Base-by-base conservation (phyloP, 2,329 filamentous ascomycete species). In the Aspergillus uvarum region DNA sequence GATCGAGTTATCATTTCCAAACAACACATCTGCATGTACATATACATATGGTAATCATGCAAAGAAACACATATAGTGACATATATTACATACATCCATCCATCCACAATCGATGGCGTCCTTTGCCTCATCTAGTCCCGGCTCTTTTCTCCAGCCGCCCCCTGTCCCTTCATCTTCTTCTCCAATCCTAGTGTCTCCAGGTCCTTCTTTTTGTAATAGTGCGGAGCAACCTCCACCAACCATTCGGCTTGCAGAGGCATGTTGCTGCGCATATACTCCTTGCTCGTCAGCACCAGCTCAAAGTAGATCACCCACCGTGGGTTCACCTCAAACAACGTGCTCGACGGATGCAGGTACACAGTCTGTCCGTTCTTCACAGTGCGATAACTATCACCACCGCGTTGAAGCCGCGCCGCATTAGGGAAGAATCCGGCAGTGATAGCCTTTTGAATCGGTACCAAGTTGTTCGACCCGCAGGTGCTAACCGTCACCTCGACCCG, bases 341-440 rank as follows among this genome's bases (percentile, higher is more conserved):
- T 90, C 63, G 88, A 92, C 0, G 95, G 95, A 74, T 99, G 95
- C n/a, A 98, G 84, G 73, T 91, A 94, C 1, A 96, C 92, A 5
- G 89, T 91, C 67, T 92, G 88, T 64, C 90, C 91, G 69, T 90
- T 96, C 83, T 96, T 96, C 66, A 98, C 87, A 0, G 92, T 96
- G 21, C 93, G 85, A 77, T 99, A 99, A 62, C 86, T 89, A 70
- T 96, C 90, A 2, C 95, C 95, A 47, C 89, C 89, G 51, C 90
- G 84, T 72, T 95, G 89, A 58, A 99, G 78, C 2, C 92, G 82
- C 1, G 93, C 93, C 0, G 93, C 92, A 74, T 98, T 96, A 19
- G 91, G 88, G 81, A 98, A 98, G 83, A 96, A 99, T 1, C 94
- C 95, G 0, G 92, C 88, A 0, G 92, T 93, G 56, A 99, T 84